Conservation (phyloP, 1,139 yeast genomes). For the Diutina rugosa region DNA sequence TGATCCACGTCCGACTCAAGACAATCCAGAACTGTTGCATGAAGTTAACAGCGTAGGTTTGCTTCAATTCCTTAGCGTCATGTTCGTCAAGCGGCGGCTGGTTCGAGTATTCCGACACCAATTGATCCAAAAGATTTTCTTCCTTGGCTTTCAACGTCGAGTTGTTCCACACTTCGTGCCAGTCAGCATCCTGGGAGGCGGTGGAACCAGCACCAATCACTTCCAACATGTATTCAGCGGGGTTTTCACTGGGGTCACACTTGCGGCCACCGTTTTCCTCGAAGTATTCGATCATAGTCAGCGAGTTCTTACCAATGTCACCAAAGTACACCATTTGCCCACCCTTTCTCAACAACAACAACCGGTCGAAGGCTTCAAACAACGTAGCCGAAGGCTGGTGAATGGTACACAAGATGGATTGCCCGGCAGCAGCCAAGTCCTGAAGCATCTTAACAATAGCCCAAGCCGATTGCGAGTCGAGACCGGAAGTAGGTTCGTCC, state of each 20-base stretch:
- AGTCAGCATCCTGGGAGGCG: not conserved
- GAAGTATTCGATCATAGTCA: slow-evolving; percentile 50
- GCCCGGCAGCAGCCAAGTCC: slow-evolving; percentile 65
- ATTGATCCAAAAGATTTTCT: not conserved
- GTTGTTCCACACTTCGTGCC: slow-evolving; percentile 1
- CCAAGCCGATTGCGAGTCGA: slow-evolving; percentile 91
- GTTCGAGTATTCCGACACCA: not conserved
- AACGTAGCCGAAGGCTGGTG: slow-evolving; percentile 77
- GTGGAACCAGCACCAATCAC: slow-evolving; percentile 4
- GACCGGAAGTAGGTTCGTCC: slow-evolving; percentile 90
- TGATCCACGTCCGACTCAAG: slow-evolving; percentile 1
- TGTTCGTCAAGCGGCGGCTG: not conserved
- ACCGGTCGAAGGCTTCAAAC: slow-evolving; percentile 66
- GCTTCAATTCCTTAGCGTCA: not conserved
- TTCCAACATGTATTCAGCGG: slow-evolving; percentile 71
- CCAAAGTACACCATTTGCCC: slow-evolving; percentile 78
- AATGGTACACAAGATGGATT: slow-evolving; percentile 72
- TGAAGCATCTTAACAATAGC: slow-evolving; percentile 66
- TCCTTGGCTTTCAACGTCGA: not conserved
- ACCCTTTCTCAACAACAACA: slow-evolving; percentile 58
- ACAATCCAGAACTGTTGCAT: not conserved
- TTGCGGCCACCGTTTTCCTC: slow-evolving; percentile 55
- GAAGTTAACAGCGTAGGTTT: not conserved
- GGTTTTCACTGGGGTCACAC: slow-evolving; percentile 51
- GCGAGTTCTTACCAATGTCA: slow-evolving; percentile 56